Conservation (phyloP, 129 eudicot species). For the Ambrosia artemisiifolia region DNA sequence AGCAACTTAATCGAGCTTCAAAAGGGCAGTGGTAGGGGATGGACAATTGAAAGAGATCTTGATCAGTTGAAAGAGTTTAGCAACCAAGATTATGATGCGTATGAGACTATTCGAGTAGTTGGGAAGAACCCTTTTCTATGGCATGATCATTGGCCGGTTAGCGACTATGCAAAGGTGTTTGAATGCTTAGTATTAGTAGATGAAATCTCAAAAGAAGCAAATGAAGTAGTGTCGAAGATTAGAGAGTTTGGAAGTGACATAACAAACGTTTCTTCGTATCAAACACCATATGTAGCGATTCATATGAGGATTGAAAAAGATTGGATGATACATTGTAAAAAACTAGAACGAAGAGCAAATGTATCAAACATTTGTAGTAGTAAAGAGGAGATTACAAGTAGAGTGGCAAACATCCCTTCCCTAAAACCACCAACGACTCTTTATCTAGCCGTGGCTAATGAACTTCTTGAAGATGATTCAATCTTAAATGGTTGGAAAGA, state of each 20-base stretch:
- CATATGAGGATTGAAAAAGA: slow-evolving; percentile 98
- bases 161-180: slow-evolving; percentile 77
- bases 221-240: slow-evolving; percentile 63
- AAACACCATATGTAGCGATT: slow-evolving; percentile 68
- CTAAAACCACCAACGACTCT: slow-evolving; percentile 46
- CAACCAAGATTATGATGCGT: slow-evolving; percentile 31
- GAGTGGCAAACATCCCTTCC: slow-evolving; percentile 57
- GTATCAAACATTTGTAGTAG: slow-evolving; percentile 73
- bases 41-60: slow-evolving; percentile 76
- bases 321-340: slow-evolving; percentile 98
- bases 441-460: slow-evolving; percentile 88
- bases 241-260: slow-evolving; percentile 43
- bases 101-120: slow-evolving; percentile 49
- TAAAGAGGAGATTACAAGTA: slow-evolving; percentile 64
- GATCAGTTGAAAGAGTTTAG: slow-evolving; percentile 63
- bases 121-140: slow-evolving; percentile 96
- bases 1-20: slow-evolving; percentile 46
- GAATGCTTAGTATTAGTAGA: slow-evolving; percentile 79
- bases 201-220: slow-evolving; percentile 69
- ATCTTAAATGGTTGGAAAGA: slow-evolving; percentile 70
- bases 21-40: slow-evolving; percentile 89
- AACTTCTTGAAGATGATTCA: slow-evolving; percentile 71
- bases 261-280: not conserved
- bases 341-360: slow-evolving; percentile 58
- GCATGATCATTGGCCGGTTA: slow-evolving; percentile 96